Conservation (phyloP, 2,329 filamentous ascomycete genomes). For the Camillea tinctor region DNA sequence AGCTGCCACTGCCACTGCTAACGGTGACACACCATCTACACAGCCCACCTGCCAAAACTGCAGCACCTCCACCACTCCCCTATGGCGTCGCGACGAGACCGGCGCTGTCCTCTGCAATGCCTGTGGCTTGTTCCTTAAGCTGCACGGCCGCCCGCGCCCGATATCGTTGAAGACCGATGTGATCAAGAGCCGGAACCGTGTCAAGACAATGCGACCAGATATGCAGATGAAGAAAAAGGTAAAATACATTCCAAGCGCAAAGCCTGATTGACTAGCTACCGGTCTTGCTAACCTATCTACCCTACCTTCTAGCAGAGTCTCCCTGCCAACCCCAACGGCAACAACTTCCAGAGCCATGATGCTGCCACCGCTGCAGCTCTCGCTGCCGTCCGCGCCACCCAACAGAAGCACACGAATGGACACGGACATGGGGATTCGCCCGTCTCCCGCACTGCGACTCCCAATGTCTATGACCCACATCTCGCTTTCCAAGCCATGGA, state of each 20-base stretch:
- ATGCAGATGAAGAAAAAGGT: constrained; percentile 81
- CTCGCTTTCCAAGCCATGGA: constrained; percentile 80
- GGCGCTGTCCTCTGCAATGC: constrained; percentile 97
- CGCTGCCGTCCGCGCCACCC: constrained; percentile 56
- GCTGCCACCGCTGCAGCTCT: constrained; percentile 54
- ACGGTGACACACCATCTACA: constrained; percentile 58
- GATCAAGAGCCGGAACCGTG: constrained; percentile 97
- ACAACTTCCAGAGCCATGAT: constrained; percentile 54
- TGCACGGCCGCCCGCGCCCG: constrained; percentile 88
- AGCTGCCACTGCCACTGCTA: constrained; percentile 47
- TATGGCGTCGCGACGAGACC: constrained; percentile 96
- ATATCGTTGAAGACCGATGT: constrained; percentile 98
- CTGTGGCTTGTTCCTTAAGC: constrained; percentile 94
- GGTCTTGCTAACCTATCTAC: neutral
- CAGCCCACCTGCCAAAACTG: constrained; percentile 98
- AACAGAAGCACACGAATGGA: constrained; percentile 67
- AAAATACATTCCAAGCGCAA: constrained; percentile 8
- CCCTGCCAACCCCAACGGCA: constrained; percentile 50
- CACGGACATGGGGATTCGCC: constrained; percentile 77
- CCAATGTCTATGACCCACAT: constrained; percentile 71
- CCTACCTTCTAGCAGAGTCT: constrained; percentile 39
- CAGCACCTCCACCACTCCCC: constrained; percentile 87
- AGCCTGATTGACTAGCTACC: constrained; percentile 6
- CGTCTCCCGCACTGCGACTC: constrained; percentile 75
- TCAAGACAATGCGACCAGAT: constrained; percentile 81